Base-by-base conservation (phyloP, 768 basidiomycete species). In the Phaeolepiota aurea region DNA sequence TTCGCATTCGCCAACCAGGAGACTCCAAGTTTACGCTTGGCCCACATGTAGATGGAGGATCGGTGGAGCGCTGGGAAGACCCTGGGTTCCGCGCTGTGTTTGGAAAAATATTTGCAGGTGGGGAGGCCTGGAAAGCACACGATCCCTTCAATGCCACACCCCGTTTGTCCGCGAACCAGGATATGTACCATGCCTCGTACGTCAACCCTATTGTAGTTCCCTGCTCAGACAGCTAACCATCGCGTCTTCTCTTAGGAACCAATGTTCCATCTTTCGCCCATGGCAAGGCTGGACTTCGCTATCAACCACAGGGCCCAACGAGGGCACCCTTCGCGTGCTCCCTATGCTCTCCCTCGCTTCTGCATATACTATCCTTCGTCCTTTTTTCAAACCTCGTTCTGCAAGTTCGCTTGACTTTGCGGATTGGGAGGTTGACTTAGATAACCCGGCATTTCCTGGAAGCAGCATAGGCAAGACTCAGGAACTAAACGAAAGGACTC, bases 1-100 rank as follows among this genome's bases (percentile, higher is more conserved):
- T 88, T 9, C 71, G 85, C 2, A 83, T 87, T 35, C 72, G 87
- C 3, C 69, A 68, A 20, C 82, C 85, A 0, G 87, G 86, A 0
- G 85, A 86, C 45, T 58, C 66, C 10, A 68, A 69, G 36, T 87
- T 87, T 52, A 69, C 76, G 0, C 61, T 87, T 2, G 82, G 78
- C 0, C 78, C 82, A 9, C 79, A 82, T 40, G 55, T 67, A 12
- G 74, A 77, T 37, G 68, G 67, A 0, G 76, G 76, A 7, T 65
- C 69, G 5, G 59, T 72, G 44, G 64, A 82, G 62, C 56, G 79
- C 2, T 76, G 74, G 74, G 71, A 77, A 51, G 73, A 80, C 52
- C 53, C 58, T 1, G 50, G 47, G 1, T 69, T 66, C 38, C 54
- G 68, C 18, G 50, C 40, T 3, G 67, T 70, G 23, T 77, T 68